Evolutionary conservation across 768 basidiomycete species (phyloP), one percentile per base, ranked within the genome.

Genomic region (Calvatia gigantea): DNA sequence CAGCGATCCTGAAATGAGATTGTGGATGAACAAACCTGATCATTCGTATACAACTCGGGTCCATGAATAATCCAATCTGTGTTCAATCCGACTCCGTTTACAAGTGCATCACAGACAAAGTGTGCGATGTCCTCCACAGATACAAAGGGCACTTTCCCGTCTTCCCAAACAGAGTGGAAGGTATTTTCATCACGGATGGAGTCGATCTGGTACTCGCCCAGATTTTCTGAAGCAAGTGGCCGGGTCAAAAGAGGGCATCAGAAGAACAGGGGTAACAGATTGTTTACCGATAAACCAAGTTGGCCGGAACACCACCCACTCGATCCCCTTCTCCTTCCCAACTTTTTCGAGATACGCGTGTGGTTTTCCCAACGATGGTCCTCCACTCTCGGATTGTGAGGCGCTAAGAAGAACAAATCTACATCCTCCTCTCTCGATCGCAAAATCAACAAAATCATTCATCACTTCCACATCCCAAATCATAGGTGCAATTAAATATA

Each of bases 201-300:
- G 8, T 54, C 39, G 5, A 53, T 21, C 52, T 61, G 68, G 19
- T 54, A 48, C 7, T 52, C 56, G 2, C 51, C 48, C 21, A 73
- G 66, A 58, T 74, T 74, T 23, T 74, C 73, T 74, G 43, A 15
- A 37, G 19, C 2, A 38, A 3, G 2, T 4, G 28, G 42, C 12
- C 6, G 15, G 2, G 32, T 11, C 17, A 5, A 33, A 32, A 17
- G 11, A 45, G 11, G 15, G 14, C 11, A 11, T 28, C 3, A 43
- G 21, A 17, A 19, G n/a, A 21, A 11, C 2, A 1, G 23, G 14
- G 19, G 51, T 21, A 8, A 8, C 9, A 25, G 23, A 17, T 29
- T 25, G 54, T 65, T 7, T 42, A 73, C 74, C 71, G 23, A 66
- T 67, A 55, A 75, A 75, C 70, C 69, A 73, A 7, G 74, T 70